Evolutionary conservation across 148 eudicot genomes (phyloP).

Genomic region (Silene uniflora): DNA sequence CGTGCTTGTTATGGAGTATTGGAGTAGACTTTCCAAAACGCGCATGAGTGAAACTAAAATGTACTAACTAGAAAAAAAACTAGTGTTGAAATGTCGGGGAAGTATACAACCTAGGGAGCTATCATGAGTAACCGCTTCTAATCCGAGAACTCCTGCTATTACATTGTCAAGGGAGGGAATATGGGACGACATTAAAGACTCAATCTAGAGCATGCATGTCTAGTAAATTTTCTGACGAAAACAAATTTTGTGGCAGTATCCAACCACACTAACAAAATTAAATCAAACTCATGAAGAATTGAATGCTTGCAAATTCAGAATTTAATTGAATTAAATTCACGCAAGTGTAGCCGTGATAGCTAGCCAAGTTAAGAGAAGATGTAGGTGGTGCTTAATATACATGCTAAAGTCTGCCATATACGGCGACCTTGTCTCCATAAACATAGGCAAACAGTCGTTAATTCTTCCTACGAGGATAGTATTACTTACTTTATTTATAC

Average conservation of each 20-base stretch:
- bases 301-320: background rate
- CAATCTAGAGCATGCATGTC: background rate
- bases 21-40: too few relatives aligned
- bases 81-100: too few relatives aligned
- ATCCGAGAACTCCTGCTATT: too few relatives aligned
- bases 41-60: too few relatives aligned
- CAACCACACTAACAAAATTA: background rate
- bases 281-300: background rate
- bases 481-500: background rate
- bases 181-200: background rate
- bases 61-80: too few relatives aligned
- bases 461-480: background rate
- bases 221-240: background rate
- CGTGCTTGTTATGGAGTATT: too few relatives aligned
- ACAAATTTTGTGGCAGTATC: background rate
- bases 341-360: background rate
- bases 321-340: background rate
- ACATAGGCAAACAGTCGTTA: constrained; percentile 14
- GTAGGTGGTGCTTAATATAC: background rate
- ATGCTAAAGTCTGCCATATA: constrained; percentile 25
- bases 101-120: too few relatives aligned
- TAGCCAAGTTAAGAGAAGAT: background rate
- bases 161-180: too few relatives aligned
- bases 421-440: constrained; percentile 30
- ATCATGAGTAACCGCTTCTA: too few relatives aligned